Evolutionary conservation across 108 stramenopile genomes (phyloP).

Genomic region (Nannochloropsis granulata): DNA sequence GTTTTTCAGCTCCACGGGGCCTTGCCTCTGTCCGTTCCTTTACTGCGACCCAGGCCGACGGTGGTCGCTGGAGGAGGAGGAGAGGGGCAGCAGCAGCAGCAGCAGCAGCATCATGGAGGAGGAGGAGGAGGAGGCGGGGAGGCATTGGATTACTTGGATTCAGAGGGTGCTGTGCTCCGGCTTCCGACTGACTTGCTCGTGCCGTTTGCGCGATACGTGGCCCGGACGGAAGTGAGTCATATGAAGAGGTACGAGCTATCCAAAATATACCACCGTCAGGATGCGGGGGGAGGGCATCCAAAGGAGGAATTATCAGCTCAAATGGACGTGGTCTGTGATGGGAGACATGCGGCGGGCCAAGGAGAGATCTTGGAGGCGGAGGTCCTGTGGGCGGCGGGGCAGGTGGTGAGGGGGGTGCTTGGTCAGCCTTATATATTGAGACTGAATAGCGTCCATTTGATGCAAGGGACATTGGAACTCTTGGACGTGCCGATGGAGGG

Average conservation of each 20-base stretch:
- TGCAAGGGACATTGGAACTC: neutral
- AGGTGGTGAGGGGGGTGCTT: neutral
- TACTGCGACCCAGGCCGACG: conserved; percentile 6
- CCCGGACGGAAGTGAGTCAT: conserved; percentile 4
- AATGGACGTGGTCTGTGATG: neutral
- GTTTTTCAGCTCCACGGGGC: conserved; percentile 22
- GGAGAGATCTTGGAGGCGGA: conserved; percentile 12
- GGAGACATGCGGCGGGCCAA: neutral
- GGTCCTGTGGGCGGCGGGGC: conserved; percentile 2
- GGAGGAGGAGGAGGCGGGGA: neutral
- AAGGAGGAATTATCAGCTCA: neutral
- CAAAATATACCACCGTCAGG: neutral
- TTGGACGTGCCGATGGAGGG: neutral
- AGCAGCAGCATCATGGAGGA: neutral
- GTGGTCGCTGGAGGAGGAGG: neutral
- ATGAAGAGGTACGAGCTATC: conserved; percentile 23
- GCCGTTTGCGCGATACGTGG: conserved; percentile 17
- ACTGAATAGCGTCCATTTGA: neutral
- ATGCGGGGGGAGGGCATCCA: neutral
- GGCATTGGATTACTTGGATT: neutral
- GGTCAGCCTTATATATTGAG: neutral
- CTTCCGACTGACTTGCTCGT: conserved; percentile 9
- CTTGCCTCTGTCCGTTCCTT: conserved; percentile 1
- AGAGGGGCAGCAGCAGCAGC: neutral
- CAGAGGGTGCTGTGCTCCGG: conserved; percentile 5